Percentiles rank a stretch among this genome's conserved stretches.
Evolutionary conservation across 2,329 filamentous ascomycete species (phyloP).

Genomic region (Emmonsiellopsis sp.): DNA sequence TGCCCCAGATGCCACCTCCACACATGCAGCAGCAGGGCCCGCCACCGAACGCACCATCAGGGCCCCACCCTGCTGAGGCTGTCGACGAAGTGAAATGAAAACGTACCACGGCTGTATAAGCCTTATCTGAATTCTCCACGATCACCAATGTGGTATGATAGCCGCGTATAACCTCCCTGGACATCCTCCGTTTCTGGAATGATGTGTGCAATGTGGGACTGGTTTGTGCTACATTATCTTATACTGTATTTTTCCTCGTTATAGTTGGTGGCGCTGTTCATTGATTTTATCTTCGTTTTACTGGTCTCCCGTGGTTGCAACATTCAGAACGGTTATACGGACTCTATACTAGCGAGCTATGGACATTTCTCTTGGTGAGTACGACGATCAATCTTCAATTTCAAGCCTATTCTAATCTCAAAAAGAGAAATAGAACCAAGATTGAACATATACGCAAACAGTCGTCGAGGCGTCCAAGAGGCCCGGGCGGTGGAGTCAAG

Average conservation of each 20-base stretch:
- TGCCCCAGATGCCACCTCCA: constrained; percentile 36
- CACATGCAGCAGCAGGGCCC: constrained; percentile 22
- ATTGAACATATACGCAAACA: background rate
- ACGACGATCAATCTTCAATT: background rate
- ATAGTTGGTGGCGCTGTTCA: constrained; percentile 1
- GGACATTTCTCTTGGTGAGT: background rate
- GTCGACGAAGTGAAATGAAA: constrained; percentile 42
- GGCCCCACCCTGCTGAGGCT: constrained; percentile 32
- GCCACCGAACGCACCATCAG: constrained; percentile 22
- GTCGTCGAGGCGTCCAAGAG: background rate
- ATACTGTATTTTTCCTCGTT: constrained; percentile 2
- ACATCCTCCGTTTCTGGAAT: constrained; percentile 1
- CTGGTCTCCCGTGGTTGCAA: constrained; percentile 6
- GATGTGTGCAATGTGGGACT: constrained; percentile 2
- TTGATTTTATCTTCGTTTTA: constrained; percentile 1
- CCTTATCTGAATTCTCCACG: background rate
- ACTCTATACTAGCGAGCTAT: background rate
- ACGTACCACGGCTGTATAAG: background rate
- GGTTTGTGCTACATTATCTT: constrained; percentile 1
- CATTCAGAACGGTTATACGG: constrained; percentile 4
- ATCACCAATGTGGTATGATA: background rate
- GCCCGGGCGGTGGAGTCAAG: background rate
- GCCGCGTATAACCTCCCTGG: background rate
- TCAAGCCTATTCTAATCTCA: background rate
- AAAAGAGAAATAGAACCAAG: background rate